Conservation (phyloP, 352 stramenopile genomes). For the Phytophthora tubulina region DNA sequence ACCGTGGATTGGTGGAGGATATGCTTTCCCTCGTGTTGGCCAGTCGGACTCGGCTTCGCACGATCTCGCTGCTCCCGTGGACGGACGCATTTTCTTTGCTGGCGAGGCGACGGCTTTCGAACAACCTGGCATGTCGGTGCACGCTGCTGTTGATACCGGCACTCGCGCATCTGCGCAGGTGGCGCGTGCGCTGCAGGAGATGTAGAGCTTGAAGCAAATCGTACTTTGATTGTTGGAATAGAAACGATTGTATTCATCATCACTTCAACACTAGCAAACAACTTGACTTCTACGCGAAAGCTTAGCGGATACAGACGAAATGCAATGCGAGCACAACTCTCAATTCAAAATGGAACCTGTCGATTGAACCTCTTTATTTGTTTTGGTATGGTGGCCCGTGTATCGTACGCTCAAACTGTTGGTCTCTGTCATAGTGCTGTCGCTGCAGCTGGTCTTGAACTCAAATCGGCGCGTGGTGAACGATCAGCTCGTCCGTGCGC, state of each 20-base stretch:
- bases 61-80: slow-evolving; percentile 68
- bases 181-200: slow-evolving; percentile 44
- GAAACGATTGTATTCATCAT: not conserved
- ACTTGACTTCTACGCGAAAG: not conserved
- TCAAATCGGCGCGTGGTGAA: slow-evolving; percentile 33
- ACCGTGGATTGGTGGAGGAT: slow-evolving; percentile 73
- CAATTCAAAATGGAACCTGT: slow-evolving; percentile 28
- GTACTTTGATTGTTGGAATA: slow-evolving; percentile 1
- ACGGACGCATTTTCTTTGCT: slow-evolving; percentile 82
- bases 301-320: no score
- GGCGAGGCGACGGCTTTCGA: slow-evolving; percentile 85
- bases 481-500: slow-evolving; percentile 32
- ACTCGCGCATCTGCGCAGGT: slow-evolving; percentile 73
- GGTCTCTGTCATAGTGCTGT: slow-evolving; percentile 36
- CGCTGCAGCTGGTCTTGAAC: slow-evolving; percentile 39
- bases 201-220: slow-evolving; percentile 10
- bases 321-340: not conserved
- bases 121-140: slow-evolving; percentile 85
- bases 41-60: slow-evolving; percentile 68
- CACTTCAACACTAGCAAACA: not conserved
- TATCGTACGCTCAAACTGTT: slow-evolving; percentile 49
- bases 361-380: slow-evolving; percentile 42
- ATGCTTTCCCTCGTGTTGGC: slow-evolving; percentile 80
- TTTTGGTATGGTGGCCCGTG: slow-evolving; percentile 41
- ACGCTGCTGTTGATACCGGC: slow-evolving; percentile 84